Evolutionary conservation across 305 asterid genomes (phyloP).

Genomic region (Andrographis paniculata): DNA sequence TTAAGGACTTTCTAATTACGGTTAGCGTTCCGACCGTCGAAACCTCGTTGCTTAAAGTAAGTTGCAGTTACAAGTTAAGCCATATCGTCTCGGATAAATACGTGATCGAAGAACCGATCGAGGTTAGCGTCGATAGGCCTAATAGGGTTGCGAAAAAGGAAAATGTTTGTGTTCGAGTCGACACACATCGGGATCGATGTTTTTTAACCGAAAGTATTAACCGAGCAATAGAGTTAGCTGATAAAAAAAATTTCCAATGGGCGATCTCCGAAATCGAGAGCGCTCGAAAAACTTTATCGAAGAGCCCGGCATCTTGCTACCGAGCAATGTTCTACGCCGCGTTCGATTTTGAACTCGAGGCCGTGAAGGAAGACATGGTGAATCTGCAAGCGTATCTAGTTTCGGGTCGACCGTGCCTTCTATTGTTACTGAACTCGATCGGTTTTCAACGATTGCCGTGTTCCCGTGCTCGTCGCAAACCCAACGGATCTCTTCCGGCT

Average conservation of each 20-base stretch:
- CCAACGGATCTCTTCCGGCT: too few relatives aligned
- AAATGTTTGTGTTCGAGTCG: slow-evolving; percentile 65
- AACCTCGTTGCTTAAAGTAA: slow-evolving; percentile 56
- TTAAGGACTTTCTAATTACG: slow-evolving; percentile 66
- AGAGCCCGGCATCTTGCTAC: slow-evolving; percentile 58
- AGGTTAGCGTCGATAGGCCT: slow-evolving; percentile 51
- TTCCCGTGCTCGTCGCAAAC: too few relatives aligned
- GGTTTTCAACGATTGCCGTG: slow-evolving; percentile 99
- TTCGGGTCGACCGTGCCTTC: slow-evolving; percentile 82
- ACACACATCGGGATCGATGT: slow-evolving; percentile 64
- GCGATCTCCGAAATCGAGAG: too few relatives aligned
- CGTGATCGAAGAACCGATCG: slow-evolving; percentile 48
- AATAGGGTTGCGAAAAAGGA: slow-evolving; percentile 32
- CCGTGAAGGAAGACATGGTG: slow-evolving; percentile 91
- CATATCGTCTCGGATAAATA: too few relatives aligned
- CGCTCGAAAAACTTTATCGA: slow-evolving; percentile 43
- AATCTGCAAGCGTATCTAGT: slow-evolving; percentile 78
- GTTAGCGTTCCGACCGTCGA: slow-evolving; percentile 45
- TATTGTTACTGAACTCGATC: slow-evolving; percentile 93
- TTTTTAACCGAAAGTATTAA: too few relatives aligned
- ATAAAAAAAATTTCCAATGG: too few relatives aligned
- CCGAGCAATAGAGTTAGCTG: too few relatives aligned
- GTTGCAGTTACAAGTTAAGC: slow-evolving; percentile 43
- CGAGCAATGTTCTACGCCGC: slow-evolving; percentile 55
- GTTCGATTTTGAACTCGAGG: slow-evolving; percentile 85